Base-by-base conservation (phyloP, 345 rosid genomes). In the Syzygium jambos region DNA sequence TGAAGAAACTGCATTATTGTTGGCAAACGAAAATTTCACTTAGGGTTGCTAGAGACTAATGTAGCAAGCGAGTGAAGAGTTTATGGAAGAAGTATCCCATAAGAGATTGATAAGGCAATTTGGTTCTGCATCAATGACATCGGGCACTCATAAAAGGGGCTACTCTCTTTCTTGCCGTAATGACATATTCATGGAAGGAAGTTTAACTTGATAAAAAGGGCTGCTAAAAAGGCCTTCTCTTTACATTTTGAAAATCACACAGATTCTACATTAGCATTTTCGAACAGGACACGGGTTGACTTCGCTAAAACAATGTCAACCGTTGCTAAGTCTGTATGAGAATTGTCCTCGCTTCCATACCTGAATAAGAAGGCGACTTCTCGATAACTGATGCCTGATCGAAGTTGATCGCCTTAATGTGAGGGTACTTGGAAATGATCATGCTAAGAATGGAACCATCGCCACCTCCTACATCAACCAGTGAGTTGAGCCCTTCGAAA, bases 401-500 rank as follows among this genome's bases (percentile, higher is more conserved):
- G 52, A 89, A 94, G 90, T 95, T 92, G 88, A 92, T 91, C 30
- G 90, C 93, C 89, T 93, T 91, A 56, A 93, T 89, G 63, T 88
- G 11, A 88, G 92, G 92, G 87, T 91, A 87, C 59, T 87, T 92
- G 85, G 94, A 91, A 54, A 93, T 52, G 49, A 95, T 93, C 89
- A 23, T 85, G 85, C 90, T 85, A 41, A 93, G 93, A 86, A 92
- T 25, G 52, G 91, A 93, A 14, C 98, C 91, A 86, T 91, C 89
- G 23, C 96, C 96, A 49, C 95, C 93, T 29, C 94, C 95, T 16
- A 92, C 93, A 89, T 95, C 97, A 17, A 93, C 93, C 88, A 93
- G 57, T 5, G 89, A 87, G 38, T 63, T 89, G 27, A 94, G 55
- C 85, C 92, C 93, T 57, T 91, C 87, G 43, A 93, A 93, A 41